Evolutionary conservation across 805 yeast genomes (phyloP).

Genomic region (Candida orba): DNA sequence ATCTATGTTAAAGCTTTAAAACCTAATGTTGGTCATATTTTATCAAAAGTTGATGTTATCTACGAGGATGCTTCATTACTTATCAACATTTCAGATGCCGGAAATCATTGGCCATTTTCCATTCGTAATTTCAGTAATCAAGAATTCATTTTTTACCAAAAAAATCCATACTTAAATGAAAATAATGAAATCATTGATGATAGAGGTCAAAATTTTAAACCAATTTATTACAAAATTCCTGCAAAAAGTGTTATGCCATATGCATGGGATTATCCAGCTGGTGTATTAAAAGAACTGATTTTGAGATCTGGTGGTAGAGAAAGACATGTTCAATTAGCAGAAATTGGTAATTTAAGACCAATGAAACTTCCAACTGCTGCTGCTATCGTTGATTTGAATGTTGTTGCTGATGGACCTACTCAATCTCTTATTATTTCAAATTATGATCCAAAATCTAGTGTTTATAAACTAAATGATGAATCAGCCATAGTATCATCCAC

Average conservation of each 20-base stretch:
- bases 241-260: conserved; percentile 94
- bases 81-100: conserved; percentile 65
- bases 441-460: conserved; percentile 69
- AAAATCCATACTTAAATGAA: conserved; percentile 63
- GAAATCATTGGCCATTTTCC: conserved; percentile 85
- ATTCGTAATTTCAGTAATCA: conserved; percentile 81
- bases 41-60: conserved; percentile 65
- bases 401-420: conserved; percentile 93
- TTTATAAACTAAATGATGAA: conserved; percentile 46
- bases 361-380: conserved; percentile 58
- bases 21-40: conserved; percentile 56
- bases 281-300: conserved; percentile 71
- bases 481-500: conserved; percentile 24
- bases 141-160: conserved; percentile 83
- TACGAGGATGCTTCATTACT: conserved; percentile 81
- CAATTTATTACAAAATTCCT: conserved; percentile 76
- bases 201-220: conserved; percentile 54
- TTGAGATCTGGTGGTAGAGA: conserved; percentile 66
- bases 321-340: conserved; percentile 78
- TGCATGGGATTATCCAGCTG: conserved; percentile 97
- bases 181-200: conserved; percentile 52
- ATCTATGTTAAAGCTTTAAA: conserved; percentile 63
- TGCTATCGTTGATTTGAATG: conserved; percentile 75
- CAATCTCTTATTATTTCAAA: conserved; percentile 81
- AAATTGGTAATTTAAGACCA: conserved; percentile 86